A percentile compares a stretch with the other conserved stretches of the same genome.
Conservation (phyloP, 1,284 basidiomycete species). For the Cutaneotrichosporon cavernicola region DNA sequence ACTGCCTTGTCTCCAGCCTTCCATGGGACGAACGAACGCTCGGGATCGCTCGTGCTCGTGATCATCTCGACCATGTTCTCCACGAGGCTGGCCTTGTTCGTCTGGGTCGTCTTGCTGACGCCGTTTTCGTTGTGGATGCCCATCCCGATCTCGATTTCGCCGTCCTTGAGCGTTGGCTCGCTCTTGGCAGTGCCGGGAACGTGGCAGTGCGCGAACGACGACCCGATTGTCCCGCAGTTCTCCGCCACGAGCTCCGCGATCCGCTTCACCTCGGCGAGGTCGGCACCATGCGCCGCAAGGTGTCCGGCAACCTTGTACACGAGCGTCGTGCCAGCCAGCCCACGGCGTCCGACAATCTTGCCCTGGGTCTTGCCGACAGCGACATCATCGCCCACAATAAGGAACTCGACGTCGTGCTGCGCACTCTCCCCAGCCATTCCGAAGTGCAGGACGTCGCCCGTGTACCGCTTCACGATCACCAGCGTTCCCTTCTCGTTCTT, state of each 20-base stretch:
- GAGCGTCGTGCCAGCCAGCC: conserved; percentile 81
- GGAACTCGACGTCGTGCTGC: conserved; percentile 71
- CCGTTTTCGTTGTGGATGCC: conserved; percentile 90
- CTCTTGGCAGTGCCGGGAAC: conserved; percentile 24
- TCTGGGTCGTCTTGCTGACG: conserved; percentile 63
- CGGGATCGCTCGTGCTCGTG: conserved; percentile 70
- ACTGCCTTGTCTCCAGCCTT: conserved; percentile 62
- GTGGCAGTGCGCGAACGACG: conserved; percentile 89
- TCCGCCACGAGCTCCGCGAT: conserved; percentile 68
- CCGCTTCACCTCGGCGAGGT: conserved; percentile 70
- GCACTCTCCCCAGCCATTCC: conserved; percentile 83
- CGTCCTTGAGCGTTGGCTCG: conserved; percentile 21
- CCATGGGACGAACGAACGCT: conserved; percentile 83
- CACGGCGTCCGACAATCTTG: conserved; percentile 56
- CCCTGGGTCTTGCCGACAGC: conserved; percentile 67
- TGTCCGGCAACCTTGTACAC: conserved; percentile 92
- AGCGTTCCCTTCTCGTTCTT: conserved; percentile 74
- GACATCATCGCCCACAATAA: conserved; percentile 89
- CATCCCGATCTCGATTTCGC: conserved; percentile 80
- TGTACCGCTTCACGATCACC: conserved; percentile 80
- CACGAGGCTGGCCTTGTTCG: conserved; percentile 68
- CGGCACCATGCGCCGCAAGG: conserved; percentile 67
- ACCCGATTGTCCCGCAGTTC: conserved; percentile 73
- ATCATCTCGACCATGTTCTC: conserved; percentile 70
- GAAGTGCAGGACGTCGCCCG: conserved; percentile 88